phyloP scores from a whole-genome alignment of 257 asterid species.

The Ligustrum vulgare region DNA sequence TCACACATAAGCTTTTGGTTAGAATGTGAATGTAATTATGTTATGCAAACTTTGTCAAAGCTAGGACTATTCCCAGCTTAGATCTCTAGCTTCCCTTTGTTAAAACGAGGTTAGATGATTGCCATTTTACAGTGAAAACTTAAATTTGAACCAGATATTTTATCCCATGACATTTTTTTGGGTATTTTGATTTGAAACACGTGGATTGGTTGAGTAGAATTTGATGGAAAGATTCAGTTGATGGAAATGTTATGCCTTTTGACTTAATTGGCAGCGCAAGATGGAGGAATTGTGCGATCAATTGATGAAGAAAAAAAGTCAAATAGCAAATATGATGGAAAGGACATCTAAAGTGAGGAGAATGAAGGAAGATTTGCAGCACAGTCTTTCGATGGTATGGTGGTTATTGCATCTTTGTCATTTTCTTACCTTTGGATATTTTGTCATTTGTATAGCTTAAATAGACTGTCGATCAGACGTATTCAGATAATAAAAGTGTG shows the following conservation, averaged over 20 bases:
- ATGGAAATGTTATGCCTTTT: conserved; percentile 22
- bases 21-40: not conserved
- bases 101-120: not conserved
- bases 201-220: conserved; percentile 12
- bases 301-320: conserved; percentile 58
- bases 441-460: conserved; percentile 13
- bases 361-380: conserved; percentile 60
- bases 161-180: not conserved
- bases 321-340: conserved; percentile 57
- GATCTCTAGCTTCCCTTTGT: not conserved
- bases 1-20: not conserved
- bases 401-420: conserved; percentile 12
- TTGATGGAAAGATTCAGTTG: conserved; percentile 22
- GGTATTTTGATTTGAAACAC: not conserved
- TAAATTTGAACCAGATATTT: not conserved
- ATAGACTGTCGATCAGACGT: conserved; percentile 8
- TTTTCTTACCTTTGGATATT: conserved; percentile 15
- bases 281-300: conserved; percentile 53
- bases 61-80: not conserved
- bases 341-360: conserved; percentile 71
- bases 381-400: conserved; percentile 60
- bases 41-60: not conserved
- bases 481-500: conserved; percentile 11
- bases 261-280: conserved; percentile 54
- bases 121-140: not conserved